phyloP scores from a whole-genome alignment of 768 basidiomycete genomes.

The Pholiota molesta region DNA sequence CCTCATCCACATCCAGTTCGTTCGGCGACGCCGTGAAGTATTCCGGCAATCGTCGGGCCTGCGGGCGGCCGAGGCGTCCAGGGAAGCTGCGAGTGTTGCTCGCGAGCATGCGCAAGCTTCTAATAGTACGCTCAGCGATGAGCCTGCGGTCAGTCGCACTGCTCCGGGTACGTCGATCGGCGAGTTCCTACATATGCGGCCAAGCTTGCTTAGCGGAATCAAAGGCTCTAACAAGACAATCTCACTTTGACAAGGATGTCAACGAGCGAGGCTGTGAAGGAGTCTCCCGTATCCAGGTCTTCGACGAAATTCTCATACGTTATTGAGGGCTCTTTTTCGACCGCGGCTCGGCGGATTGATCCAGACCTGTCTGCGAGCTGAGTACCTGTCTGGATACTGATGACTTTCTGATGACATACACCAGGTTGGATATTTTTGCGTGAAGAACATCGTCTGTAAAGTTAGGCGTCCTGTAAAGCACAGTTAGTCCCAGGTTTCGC shows the following conservation, averaged over 20 bases:
- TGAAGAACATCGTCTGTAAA: slow-evolving; percentile 75
- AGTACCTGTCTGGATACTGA: neutral
- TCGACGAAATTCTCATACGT: slow-evolving; percentile 77
- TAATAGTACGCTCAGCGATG: slow-evolving; percentile 70
- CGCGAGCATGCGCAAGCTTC: slow-evolving; percentile 60
- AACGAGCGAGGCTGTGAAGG: slow-evolving; percentile 75
- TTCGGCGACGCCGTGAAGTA: slow-evolving; percentile 52
- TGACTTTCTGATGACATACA: slow-evolving; percentile 51
- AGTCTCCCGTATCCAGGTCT: slow-evolving; percentile 77
- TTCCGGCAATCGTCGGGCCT: slow-evolving; percentile 47
- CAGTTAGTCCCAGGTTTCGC: slow-evolving; percentile 6
- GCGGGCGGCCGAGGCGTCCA: slow-evolving; percentile 37
- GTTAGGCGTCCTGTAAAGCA: slow-evolving; percentile 62
- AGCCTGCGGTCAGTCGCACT: slow-evolving; percentile 56
- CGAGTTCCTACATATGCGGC: slow-evolving; percentile 59
- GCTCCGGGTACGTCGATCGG: slow-evolving; percentile 66
- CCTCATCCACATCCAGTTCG: slow-evolving; percentile 69
- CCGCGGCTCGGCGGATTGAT: slow-evolving; percentile 66
- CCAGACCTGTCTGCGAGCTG: slow-evolving; percentile 52
- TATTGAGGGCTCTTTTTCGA: slow-evolving; percentile 72
- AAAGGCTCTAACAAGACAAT: slow-evolving; percentile 1
- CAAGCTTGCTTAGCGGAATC: slow-evolving; percentile 1
- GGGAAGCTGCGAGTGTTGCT: slow-evolving; percentile 58
- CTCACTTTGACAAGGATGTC: slow-evolving; percentile 81
- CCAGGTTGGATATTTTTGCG: slow-evolving; percentile 74